phyloP scores from a whole-genome alignment of 2,329 filamentous ascomycete genomes.

The Xylaria sp. region DNA sequence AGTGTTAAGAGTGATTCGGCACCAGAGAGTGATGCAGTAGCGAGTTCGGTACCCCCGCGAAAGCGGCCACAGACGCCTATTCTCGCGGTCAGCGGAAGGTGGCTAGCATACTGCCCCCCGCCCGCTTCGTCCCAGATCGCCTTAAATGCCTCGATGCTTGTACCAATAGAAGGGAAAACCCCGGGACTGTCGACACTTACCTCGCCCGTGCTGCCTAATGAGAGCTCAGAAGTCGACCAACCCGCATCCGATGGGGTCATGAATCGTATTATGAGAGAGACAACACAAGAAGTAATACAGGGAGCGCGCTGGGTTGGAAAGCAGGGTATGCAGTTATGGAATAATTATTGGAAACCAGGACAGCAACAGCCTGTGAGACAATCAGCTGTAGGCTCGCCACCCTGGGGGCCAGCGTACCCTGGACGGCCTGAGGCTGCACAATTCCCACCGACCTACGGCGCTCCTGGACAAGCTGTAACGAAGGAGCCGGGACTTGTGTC shows the following conservation, averaged over 20 bases:
- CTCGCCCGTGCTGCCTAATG: conserved; percentile 70
- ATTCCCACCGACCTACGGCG: conserved; percentile 79
- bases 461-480: conserved; percentile 59
- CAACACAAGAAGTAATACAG: conserved; percentile 78
- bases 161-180: conserved; percentile 60
- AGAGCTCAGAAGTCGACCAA: conserved; percentile 73
- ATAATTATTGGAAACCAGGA: conserved; percentile 74
- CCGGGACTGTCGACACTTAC: conserved; percentile 65
- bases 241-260: conserved; percentile 73
- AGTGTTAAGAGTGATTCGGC: conserved; percentile 53
- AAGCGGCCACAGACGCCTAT: conserved; percentile 65
- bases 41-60: conserved; percentile 46
- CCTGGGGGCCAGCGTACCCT: conserved; percentile 53
- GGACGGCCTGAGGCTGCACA: conserved; percentile 56
- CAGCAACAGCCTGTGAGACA: conserved; percentile 54
- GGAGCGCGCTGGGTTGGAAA: conserved; percentile 78
- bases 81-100: conserved; percentile 71
- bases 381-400: conserved; percentile 49
- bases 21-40: conserved; percentile 53
- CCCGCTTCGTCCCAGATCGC: conserved; percentile 73
- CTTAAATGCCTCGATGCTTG: conserved; percentile 68
- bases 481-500: conserved; percentile 77
- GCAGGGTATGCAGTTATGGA: conserved; percentile 77
- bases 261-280: conserved; percentile 78
- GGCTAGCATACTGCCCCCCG: conserved; percentile 79